phyloP scores from a whole-genome alignment of 768 basidiomycete species.

The Boletus pseudo-olivaceus region DNA sequence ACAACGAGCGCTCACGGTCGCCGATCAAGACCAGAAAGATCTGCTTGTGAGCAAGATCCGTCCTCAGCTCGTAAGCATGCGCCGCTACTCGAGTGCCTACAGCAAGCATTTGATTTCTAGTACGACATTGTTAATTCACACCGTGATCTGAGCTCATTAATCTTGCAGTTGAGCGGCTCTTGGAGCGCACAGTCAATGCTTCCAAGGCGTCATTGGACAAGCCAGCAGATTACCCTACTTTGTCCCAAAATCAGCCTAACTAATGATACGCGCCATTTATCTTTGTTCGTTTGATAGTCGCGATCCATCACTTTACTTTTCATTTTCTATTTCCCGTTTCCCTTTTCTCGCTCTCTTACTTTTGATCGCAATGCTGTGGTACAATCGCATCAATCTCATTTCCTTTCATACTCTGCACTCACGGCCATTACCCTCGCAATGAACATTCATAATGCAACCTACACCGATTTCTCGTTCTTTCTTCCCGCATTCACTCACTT shows the following conservation, averaged over 20 bases:
- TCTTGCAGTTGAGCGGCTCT: slow-evolving; percentile 60
- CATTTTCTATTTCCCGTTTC: neutral
- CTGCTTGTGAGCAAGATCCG: slow-evolving; percentile 57
- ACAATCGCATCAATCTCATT: slow-evolving; percentile 31
- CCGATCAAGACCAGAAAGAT: slow-evolving; percentile 71
- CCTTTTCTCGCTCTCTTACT: slow-evolving; percentile 13
- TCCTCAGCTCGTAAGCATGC: slow-evolving; percentile 67
- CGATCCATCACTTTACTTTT: slow-evolving; percentile 5
- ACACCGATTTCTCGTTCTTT: slow-evolving; percentile 22
- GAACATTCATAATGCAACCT: slow-evolving; percentile 37
- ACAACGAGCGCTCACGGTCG: slow-evolving; percentile 69
- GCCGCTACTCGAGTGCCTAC: slow-evolving; percentile 66
- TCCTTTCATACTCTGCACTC: slow-evolving; percentile 30
- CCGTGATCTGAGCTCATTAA: slow-evolving; percentile 8
- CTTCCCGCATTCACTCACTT: slow-evolving; percentile 17
- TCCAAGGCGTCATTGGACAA: slow-evolving; percentile 26
- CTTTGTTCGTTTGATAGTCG: slow-evolving; percentile 7
- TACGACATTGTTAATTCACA: slow-evolving; percentile 36
- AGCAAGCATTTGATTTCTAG: slow-evolving; percentile 81
- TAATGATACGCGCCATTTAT: slow-evolving; percentile 9
- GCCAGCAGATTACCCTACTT: slow-evolving; percentile 29
- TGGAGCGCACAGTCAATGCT: slow-evolving; percentile 47
- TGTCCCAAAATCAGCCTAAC: slow-evolving; percentile 24
- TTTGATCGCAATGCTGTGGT: slow-evolving; percentile 37
- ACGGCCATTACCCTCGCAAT: slow-evolving; percentile 31